A percentile compares a stretch with the other conserved stretches of the same genome.
Conservation (phyloP, 768 basidiomycete genomes). For the Polyporus arcularius region DNA sequence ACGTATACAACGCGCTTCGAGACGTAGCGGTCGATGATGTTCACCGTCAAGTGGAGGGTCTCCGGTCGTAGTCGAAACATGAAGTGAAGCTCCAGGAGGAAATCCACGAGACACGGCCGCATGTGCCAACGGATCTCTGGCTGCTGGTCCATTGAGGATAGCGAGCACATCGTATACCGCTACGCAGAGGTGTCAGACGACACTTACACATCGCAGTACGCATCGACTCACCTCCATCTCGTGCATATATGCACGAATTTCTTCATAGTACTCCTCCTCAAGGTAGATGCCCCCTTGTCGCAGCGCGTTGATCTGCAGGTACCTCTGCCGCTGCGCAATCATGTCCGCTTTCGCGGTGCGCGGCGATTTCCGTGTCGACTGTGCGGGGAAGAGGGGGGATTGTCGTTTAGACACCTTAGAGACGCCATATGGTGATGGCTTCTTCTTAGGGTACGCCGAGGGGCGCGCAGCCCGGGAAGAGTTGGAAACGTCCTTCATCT, state of each 20-base stretch:
- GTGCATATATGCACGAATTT: constrained; percentile 93
- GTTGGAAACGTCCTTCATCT: constrained; percentile 80
- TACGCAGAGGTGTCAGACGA: constrained; percentile 30
- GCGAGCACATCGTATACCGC: constrained; percentile 88
- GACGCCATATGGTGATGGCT: constrained; percentile 80
- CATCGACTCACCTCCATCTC: constrained; percentile 89
- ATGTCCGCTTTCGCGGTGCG: constrained; percentile 63
- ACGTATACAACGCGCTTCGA: constrained; percentile 98
- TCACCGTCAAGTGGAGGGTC: constrained; percentile 96
- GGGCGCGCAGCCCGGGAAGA: constrained; percentile 63
- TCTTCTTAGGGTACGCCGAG: constrained; percentile 79
- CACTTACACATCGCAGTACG: constrained; percentile 1
- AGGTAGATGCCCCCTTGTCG: constrained; percentile 75
- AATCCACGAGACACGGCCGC: constrained; percentile 98
- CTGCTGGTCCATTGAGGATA: constrained; percentile 97
- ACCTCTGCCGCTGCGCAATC: constrained; percentile 66
- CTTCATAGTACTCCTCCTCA: constrained; percentile 95
- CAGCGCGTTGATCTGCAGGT: constrained; percentile 66
- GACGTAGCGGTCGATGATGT: constrained; percentile 98
- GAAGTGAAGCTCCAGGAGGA: constrained; percentile 98
- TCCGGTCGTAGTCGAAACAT: constrained; percentile 97
- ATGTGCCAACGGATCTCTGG: constrained; percentile 99
- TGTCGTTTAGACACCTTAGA: constrained; percentile 59
- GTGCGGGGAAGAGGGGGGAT: constrained; percentile 44
- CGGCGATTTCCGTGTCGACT: constrained; percentile 59